Conservation (phyloP, 192 early-diverging fungal species). For the Phycomyces nitens region DNA sequence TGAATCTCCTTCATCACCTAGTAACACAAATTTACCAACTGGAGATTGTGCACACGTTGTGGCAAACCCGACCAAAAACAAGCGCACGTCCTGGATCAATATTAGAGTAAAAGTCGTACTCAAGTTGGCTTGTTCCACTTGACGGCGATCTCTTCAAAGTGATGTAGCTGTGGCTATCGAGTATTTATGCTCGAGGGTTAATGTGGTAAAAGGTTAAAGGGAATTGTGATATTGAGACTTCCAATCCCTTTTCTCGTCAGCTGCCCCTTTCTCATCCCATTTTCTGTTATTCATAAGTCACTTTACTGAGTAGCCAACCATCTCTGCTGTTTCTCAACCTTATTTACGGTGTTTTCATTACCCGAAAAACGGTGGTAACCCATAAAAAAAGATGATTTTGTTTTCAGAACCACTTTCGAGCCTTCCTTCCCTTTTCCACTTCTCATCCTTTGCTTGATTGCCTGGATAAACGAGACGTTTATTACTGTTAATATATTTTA, state of each 20-base stretch:
- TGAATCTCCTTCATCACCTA: background rate
- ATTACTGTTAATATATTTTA: constrained; percentile 2
- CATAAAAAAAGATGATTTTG: constrained; percentile 19
- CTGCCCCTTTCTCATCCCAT: background rate
- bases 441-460: constrained; percentile 11
- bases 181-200: too few species aligned
- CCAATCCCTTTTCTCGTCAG: background rate
- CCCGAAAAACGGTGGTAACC: constrained; percentile 10
- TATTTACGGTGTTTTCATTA: constrained; percentile 9
- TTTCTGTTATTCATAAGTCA: background rate
- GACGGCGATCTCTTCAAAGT: constrained; percentile 3
- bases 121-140: constrained; percentile 9
- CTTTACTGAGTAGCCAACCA: constrained; percentile 5
- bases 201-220: too few species aligned
- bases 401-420: constrained; percentile 8
- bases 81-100: constrained; percentile 18
- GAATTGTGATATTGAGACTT: background rate
- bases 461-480: constrained; percentile 6
- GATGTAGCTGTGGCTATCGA: too few species aligned
- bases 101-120: background rate
- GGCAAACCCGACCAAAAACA: background rate
- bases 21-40: background rate
- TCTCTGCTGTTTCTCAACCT: constrained; percentile 17
- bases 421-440: constrained; percentile 6
- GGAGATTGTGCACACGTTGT: constrained; percentile 1